A percentile compares a stretch with the other conserved stretches of the same genome.
Evolutionary conservation across 192 early-diverging fungal genomes (phyloP).

Genomic region (Mortierella hygrophila): DNA sequence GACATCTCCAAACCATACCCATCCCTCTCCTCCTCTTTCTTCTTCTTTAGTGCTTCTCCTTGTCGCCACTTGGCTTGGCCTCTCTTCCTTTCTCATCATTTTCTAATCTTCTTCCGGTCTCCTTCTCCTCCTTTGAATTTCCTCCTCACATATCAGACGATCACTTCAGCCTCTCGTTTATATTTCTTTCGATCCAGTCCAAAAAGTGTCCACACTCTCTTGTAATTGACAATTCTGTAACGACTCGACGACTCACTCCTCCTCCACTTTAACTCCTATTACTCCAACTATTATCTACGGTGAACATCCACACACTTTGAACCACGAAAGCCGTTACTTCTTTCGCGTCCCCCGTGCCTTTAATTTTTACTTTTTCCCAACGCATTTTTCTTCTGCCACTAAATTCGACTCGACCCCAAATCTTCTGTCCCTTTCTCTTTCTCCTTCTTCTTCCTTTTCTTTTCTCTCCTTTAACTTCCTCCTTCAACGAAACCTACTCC

Average conservation of each 20-base stretch:
- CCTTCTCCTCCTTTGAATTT: not conserved
- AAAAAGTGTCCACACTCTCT: not conserved
- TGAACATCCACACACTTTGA: too few relatives aligned
- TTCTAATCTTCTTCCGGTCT: not conserved
- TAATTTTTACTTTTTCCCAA: not conserved
- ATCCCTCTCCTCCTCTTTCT: slow-evolving; percentile 4
- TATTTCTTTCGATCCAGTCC: not conserved
- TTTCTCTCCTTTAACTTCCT: not conserved
- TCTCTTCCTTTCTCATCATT: not conserved
- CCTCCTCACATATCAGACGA: not conserved
- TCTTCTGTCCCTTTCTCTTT: not conserved
- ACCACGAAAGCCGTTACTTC: not conserved
- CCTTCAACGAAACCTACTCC: not conserved
- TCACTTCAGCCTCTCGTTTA: not conserved
- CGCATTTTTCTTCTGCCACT: not conserved
- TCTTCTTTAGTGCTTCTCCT: not conserved
- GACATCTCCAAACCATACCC: not conserved
- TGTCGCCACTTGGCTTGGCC: not conserved
- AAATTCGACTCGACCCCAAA: not conserved
- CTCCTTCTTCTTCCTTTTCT: not conserved
- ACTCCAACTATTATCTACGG: too few relatives aligned
- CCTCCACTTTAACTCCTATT: too few relatives aligned
- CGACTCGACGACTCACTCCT: slow-evolving; percentile 7
- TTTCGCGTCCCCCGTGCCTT: not conserved
- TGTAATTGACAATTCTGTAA: not conserved